Conservation (phyloP, 2,329 filamentous ascomycete species). For the Neopestalotiopsis sp. region DNA sequence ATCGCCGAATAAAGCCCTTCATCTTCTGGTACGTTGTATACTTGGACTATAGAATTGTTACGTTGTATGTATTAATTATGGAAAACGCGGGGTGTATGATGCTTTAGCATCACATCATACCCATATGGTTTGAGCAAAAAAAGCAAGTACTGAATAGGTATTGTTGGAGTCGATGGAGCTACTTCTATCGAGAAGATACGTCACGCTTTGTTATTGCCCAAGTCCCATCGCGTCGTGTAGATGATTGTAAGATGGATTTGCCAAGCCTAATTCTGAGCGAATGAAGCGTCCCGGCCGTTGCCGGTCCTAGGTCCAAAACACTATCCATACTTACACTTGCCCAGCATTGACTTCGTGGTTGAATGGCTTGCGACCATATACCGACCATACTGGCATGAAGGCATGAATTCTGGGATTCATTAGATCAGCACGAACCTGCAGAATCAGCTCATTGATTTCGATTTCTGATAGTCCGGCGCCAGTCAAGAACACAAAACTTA, state of each 20-base stretch:
- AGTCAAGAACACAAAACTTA: slow-evolving; percentile 13
- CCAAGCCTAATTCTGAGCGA: not conserved
- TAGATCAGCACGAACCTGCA: not conserved
- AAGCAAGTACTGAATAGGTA: no score
- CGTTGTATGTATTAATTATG: not conserved
- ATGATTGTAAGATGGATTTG: not conserved
- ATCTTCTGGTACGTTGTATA: not conserved
- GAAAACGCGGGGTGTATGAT: not conserved
- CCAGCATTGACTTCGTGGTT: not conserved
- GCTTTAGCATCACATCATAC: not conserved
- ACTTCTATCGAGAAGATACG: no score
- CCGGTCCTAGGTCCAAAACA: not conserved
- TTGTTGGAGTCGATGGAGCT: no score
- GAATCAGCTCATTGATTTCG: slow-evolving; percentile 8
- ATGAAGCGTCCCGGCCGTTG: not conserved
- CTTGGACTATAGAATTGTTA: not conserved
- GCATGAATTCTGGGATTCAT: not conserved
- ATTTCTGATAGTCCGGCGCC: slow-evolving; percentile 4
- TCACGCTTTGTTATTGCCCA: not conserved
- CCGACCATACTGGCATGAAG: not conserved
- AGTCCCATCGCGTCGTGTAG: not conserved
- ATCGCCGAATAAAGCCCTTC: not conserved
- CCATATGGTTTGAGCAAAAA: not conserved
- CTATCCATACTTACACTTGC: not conserved
- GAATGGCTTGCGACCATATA: slow-evolving; percentile 12